Percentiles rank a stretch among this genome's conserved stretches.
phyloP scores from a whole-genome alignment of 2,329 filamentous ascomycete genomes.

The Venturia nashicola region DNA sequence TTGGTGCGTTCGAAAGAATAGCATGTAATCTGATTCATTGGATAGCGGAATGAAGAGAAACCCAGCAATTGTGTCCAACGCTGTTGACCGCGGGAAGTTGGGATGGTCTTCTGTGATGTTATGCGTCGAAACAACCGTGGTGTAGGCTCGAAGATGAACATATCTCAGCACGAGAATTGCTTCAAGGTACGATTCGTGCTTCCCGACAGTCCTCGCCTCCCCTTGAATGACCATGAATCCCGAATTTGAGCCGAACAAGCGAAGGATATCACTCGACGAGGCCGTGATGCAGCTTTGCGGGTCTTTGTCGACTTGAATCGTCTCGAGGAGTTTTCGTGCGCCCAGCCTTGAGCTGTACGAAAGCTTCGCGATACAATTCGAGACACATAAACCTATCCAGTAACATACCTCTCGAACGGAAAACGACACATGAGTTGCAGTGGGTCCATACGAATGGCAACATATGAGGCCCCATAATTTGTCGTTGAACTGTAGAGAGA shows the following conservation, averaged over 20 bases:
- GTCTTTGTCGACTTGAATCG: constrained; percentile 65
- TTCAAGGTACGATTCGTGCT: constrained; percentile 65
- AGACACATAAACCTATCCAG: constrained; percentile 72
- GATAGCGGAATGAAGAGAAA: constrained; percentile 73
- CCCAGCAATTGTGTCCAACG: constrained; percentile 66
- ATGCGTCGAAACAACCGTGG: constrained; percentile 64
- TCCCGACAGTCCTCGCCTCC: constrained; percentile 75
- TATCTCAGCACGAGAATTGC: constrained; percentile 76
- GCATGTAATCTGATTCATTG: constrained; percentile 71
- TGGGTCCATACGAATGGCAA: constrained; percentile 66
- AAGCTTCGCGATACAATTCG: constrained; percentile 73
- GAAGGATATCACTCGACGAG: constrained; percentile 73
- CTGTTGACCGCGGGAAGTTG: constrained; percentile 65
- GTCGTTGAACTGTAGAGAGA: constrained; percentile 75
- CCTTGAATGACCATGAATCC: constrained; percentile 72
- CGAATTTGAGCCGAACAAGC: constrained; percentile 76
- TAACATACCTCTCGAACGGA: constrained; percentile 87
- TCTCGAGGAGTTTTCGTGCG: constrained; percentile 78
- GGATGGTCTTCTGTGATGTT: constrained; percentile 67
- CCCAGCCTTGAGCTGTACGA: constrained; percentile 77
- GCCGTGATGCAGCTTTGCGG: constrained; percentile 83
- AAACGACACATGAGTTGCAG: constrained; percentile 79
- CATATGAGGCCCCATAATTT: constrained; percentile 82
- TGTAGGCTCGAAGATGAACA: constrained; percentile 60
- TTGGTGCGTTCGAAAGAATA: constrained; percentile 75